Percentiles rank a stretch among this genome's conserved stretches.
phyloP scores from a whole-genome alignment of 2,329 filamentous ascomycete species.

The Colletotrichum coccodes region DNA sequence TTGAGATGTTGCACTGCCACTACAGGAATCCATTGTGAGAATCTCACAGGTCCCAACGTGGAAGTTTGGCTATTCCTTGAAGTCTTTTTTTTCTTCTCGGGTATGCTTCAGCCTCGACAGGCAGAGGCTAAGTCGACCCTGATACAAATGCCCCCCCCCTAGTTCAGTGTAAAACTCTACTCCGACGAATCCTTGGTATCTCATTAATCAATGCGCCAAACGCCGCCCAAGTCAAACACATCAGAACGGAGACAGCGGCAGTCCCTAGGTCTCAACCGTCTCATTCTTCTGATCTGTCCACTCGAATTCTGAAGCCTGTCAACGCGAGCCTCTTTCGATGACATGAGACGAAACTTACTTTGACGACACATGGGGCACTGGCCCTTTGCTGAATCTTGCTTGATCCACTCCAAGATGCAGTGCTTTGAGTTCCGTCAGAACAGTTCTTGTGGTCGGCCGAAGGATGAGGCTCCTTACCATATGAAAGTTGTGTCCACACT shows the following conservation, averaged over 20 bases:
- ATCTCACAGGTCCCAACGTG: not conserved
- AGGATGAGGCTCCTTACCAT: slow-evolving; percentile 70
- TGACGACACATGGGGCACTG: slow-evolving; percentile 99
- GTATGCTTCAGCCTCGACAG: not conserved
- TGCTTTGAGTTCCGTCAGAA: slow-evolving; percentile 66
- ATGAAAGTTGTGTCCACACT: slow-evolving; percentile 97
- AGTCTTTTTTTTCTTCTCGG: no score
- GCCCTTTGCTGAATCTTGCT: slow-evolving; percentile 91
- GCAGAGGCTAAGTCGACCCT: not conserved
- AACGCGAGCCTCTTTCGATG: not conserved
- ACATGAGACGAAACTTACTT: slow-evolving; percentile 63
- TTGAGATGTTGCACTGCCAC: not conserved
- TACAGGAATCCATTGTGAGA: not conserved
- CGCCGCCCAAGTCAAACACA: slow-evolving; percentile 2
- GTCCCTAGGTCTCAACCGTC: slow-evolving; percentile 34
- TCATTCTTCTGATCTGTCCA: slow-evolving; percentile 51
- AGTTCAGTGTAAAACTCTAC: not conserved
- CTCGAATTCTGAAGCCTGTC: slow-evolving; percentile 47
- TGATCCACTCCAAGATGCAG: slow-evolving; percentile 95
- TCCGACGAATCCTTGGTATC: slow-evolving; percentile 18
- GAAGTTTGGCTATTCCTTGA: no score
- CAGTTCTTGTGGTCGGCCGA: not conserved
- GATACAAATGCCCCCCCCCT: no score
- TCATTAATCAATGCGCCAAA: slow-evolving; percentile 23
- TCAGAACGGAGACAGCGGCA: slow-evolving; percentile 22